phyloP scores from a whole-genome alignment of 2,329 filamentous ascomycete genomes.

The Colletotrichum ledebouriae region DNA sequence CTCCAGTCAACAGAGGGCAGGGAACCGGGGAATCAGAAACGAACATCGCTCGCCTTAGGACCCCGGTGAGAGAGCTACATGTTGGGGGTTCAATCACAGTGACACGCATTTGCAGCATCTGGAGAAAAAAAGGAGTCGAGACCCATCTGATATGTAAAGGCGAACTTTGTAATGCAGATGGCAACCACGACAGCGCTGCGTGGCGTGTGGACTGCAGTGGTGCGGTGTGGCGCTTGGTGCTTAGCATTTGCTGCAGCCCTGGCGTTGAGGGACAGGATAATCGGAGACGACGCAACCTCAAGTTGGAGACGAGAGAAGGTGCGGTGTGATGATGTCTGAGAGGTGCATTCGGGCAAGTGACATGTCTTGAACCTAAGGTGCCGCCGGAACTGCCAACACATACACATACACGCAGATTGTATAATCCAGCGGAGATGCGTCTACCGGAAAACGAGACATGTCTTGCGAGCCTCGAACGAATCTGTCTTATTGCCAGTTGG shows the following conservation, averaged over 20 bases:
- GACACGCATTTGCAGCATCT: constrained; percentile 2
- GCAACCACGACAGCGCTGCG: neutral
- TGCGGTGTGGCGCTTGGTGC: neutral
- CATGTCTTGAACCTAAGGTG: constrained; percentile 16
- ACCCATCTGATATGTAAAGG: neutral
- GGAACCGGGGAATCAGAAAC: neutral
- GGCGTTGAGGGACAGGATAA: constrained; percentile 5
- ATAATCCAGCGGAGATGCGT: too few relatives aligned
- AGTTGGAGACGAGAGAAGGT: neutral
- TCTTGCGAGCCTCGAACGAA: neutral
- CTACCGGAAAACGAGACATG: too few relatives aligned
- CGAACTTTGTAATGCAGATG: neutral
- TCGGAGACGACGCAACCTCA: neutral
- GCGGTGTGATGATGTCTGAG: constrained; percentile 12
- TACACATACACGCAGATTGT: too few relatives aligned
- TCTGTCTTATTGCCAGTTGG: neutral
- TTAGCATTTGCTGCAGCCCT: neutral
- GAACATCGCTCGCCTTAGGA: neutral
- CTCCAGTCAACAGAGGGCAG: neutral
- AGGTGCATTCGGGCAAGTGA: constrained; percentile 10
- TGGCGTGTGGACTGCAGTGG: neutral
- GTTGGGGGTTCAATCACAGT: neutral
- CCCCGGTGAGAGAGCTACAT: neutral
- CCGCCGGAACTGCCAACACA: neutral
- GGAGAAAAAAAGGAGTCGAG: constrained; percentile 11